Base-by-base conservation (phyloP, 2,329 filamentous ascomycete genomes). In the Hirsutella thompsonii region DNA sequence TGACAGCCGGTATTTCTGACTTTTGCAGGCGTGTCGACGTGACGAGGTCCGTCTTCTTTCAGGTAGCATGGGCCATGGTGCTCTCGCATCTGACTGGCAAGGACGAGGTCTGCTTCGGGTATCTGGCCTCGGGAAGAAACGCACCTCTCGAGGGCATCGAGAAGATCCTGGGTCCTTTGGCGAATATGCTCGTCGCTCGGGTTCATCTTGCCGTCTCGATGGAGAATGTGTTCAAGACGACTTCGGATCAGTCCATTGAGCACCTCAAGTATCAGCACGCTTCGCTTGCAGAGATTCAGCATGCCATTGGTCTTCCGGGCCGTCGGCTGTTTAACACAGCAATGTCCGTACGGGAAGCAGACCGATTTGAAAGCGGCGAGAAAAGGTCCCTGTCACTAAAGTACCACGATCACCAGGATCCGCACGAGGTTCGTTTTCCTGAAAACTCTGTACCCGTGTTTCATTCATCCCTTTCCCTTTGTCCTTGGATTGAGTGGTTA, bases 141-240 rank as follows among this genome's bases (percentile, higher is more conserved):
- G 59, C 66, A 8, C 62, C 67, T 3, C 56, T 75, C 2, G 53
- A 58, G 3, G 61, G 63, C 4, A 65, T 74, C 16, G 60, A 67
- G 4, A 56, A 66, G 3, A 63, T 68, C 3, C 60, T 69, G n/a
- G 72, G 72, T 0, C 58, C 62, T 20, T 72, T 74, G 40, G 69
- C 74, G 46, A 73, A 71, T 45, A 72, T 73, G 64, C 59, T 75
- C 5, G 65, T 70, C 41, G 70, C 66, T 44, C 61, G 36, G 13
- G 33, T 44, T 19, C 20, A 47, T 38, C 28, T 41, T 16, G 36
- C 23, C 29, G 36, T 9, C 18, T 19, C 33, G 8, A 9, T 18
- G n/a, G 10, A 19, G 10, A 10, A 18, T 4, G 33, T 35, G n/a
- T 10, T 35, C 14, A 10, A 16, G 6, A 35, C 33, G 5, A 35